Evolutionary conservation across 2,329 filamentous ascomycete genomes (phyloP), one percentile per base, ranked within the genome.

Genomic region (Ophiostoma ips): DNA sequence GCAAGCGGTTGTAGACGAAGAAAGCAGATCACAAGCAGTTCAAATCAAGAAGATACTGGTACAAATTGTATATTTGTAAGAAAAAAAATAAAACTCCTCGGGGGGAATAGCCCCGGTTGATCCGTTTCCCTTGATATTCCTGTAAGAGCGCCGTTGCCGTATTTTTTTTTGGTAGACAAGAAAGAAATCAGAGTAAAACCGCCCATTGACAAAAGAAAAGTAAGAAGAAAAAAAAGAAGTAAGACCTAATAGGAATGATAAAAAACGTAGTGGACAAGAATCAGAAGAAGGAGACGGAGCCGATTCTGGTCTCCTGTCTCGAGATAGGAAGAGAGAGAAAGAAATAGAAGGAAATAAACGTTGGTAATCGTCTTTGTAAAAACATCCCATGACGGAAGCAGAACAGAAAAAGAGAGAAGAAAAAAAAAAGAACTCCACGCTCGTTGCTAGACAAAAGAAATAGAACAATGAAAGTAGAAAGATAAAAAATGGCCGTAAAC

Each of bases 201-300:
- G 21, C 6, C 24, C 24, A 28, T 5, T 28, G 24, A 28, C 24
- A 28, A 28, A 28, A 28, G 24, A 28, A 28, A 28, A 30, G 12
- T 9, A 21, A 24, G 18, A 13, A 24, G 19, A 24, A 41, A 36
- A 37, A 36, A 19, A 36, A 13, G n/a, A n/a, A n/a, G n/a, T n/a
- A n/a, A n/a, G n/a, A n/a, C n/a, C n/a, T n/a, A n/a, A n/a, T n/a
- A n/a, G n/a, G n/a, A n/a, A 33, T 13, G 12, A 41, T 35, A 46
- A 36, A 21, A 52, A 43, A 43, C 40, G 40, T 43, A 43, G 11
- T 43, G 9, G 30, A 43, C 40, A 43, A 43, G 40, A 31, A 43
- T 10, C 15, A n/a, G n/a, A n/a, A n/a, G 40, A 43, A 43, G 8
- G n/a, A 28, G 24, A 28, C 24, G 24, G 24, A 28, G 24, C 8